A percentile compares a stretch with the other conserved stretches of the same genome.
Evolutionary conservation across 495 filamentous ascomycete species (phyloP).

Genomic region (Barbatosphaeria neglecta): DNA sequence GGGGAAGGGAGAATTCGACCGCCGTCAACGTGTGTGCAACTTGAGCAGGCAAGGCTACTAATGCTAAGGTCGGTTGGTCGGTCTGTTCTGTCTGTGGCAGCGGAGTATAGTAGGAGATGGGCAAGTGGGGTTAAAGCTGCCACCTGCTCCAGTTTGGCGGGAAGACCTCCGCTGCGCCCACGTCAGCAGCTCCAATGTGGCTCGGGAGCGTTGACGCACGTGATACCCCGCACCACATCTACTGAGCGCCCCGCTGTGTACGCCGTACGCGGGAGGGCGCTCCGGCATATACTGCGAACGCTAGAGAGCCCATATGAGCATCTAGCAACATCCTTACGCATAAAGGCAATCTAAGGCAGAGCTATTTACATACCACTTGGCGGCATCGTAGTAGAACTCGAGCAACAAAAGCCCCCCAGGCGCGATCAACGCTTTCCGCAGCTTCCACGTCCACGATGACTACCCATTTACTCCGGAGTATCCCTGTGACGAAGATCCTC

Average conservation of each 20-base stretch:
- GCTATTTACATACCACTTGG: not conserved
- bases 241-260: no score
- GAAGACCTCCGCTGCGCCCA: not conserved
- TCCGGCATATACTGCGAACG: no score
- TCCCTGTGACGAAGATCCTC: slow-evolving; percentile 48
- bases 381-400: not conserved
- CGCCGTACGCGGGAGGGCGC: no score
- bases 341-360: no score
- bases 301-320: no score
- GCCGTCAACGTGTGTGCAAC: not conserved
- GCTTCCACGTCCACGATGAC: slow-evolving; percentile 15
- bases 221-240: slow-evolving; percentile 23
- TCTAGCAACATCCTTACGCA: no score
- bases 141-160: no score
- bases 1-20: no score
- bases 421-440: no score
- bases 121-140: slow-evolving; percentile 18
- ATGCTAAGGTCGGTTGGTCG: not conserved
- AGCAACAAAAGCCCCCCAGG: no score
- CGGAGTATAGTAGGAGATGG: slow-evolving; percentile 9
- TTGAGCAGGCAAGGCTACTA: no score
- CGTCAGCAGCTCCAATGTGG: not conserved
- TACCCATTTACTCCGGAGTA: slow-evolving; percentile 14
- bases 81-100: not conserved
- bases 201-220: slow-evolving; percentile 8